Evolutionary conservation across 768 basidiomycete genomes (phyloP), one percentile per base, ranked within the genome.

Genomic region (Termitomyces sp.): DNA sequence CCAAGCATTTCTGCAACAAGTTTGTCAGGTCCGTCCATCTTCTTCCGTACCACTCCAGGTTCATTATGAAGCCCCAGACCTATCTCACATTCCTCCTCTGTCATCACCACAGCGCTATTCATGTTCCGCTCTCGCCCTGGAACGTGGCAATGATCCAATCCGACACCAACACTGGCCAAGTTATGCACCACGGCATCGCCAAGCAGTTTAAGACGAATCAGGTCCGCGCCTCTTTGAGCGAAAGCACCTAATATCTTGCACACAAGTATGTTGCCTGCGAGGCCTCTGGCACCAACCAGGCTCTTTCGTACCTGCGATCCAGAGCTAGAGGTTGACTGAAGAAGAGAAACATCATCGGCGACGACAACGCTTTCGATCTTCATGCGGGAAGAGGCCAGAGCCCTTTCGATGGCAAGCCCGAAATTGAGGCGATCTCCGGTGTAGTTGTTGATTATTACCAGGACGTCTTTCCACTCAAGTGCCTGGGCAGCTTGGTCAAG

Each of bases 41-140:
- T 52, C 50, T 73, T 72, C 32, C 73, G 76, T 45, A 34, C 55
- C 5, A 69, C 75, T 7, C 76, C 77, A 55, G 81, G 78, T 65
- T 85, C 84, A 56, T 84, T 85, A 62, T 85, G 83, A 53, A 86
- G 64, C 0, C 83, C 84, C 14, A 84, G 65, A 0, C 83, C 82
- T 34, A 84, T 71, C 65, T 85, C 81, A 39, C 70, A 76, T 40
- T 74, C 72, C 10, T 64, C 62, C 1, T 66, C 63, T 16, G 53
- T 61, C 33, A 74, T 63, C 6, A 39, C 42, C 18, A 63, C 54
- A 6, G 26, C 42, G 8, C 57, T 57, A 5, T 49, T 58, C 33
- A 27, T 39, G 5, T 71, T 53, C 18, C 72, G 69, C 16, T 61
- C 59, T 18, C 77, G 63, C 20, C 82, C 81, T n/a, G 82, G 84